phyloP scores from a whole-genome alignment of 1,284 basidiomycete species.

The Veloporphyrellus conicus region DNA sequence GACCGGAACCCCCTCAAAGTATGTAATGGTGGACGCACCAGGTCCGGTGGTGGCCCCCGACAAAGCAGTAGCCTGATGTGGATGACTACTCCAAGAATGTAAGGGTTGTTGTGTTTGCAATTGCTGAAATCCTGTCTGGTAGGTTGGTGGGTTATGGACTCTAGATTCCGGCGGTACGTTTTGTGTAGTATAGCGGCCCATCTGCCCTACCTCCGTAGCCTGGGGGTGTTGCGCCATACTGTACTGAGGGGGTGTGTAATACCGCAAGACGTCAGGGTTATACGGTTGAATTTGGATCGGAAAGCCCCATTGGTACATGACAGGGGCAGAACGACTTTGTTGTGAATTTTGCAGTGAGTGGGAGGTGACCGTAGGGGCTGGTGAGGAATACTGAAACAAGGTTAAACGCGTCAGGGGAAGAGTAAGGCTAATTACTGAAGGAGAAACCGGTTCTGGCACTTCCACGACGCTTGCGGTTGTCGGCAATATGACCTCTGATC shows the following conservation, averaged over 20 bases:
- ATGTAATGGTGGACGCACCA: conserved; percentile 15
- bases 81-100: conserved; percentile 12
- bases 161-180: conserved; percentile 6
- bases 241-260: conserved; percentile 9
- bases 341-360: conserved; percentile 6
- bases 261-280: background rate
- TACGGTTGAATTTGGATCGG: conserved; percentile 9
- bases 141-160: background rate
- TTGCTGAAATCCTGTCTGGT: conserved; percentile 8
- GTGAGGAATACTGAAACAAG: conserved; percentile 12
- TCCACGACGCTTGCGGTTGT: conserved; percentile 33
- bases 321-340: conserved; percentile 2
- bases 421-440: conserved; percentile 14
- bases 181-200: conserved; percentile 13
- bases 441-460: conserved; percentile 21
- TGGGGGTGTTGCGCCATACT: background rate
- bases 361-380: background rate
- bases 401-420: conserved; percentile 5
- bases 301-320: conserved; percentile 2
- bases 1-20: background rate
- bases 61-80: conserved; percentile 2
- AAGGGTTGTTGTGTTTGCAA: conserved; percentile 7
- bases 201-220: conserved; percentile 4
- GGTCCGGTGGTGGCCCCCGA: background rate
- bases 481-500: conserved; percentile 22